Conservation (phyloP, 2,329 filamentous ascomycete genomes). For the Madurella fahalii region DNA sequence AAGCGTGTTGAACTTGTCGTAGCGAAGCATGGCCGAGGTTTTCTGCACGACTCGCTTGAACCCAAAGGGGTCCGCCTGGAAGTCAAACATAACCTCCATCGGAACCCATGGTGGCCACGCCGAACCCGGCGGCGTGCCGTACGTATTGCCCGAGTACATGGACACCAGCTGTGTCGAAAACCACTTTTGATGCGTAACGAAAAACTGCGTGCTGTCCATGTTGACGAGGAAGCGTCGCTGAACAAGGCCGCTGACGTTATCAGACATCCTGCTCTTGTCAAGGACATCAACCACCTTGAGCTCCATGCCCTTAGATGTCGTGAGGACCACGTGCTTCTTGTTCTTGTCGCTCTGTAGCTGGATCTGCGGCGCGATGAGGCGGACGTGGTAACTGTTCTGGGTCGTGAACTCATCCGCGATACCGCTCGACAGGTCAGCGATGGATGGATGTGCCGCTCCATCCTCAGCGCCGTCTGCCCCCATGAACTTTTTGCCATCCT, state of each 20-base stretch:
- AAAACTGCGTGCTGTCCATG: conserved; percentile 98
- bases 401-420: conserved; percentile 85
- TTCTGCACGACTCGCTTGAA: conserved; percentile 96
- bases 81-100: conserved; percentile 98
- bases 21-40: conserved; percentile 88
- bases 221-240: conserved; percentile 90
- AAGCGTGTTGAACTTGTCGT: conserved; percentile 97
- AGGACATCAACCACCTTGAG: conserved; percentile 96
- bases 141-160: conserved; percentile 90
- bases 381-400: conserved; percentile 90
- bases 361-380: conserved; percentile 94
- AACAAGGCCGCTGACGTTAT: conserved; percentile 90
- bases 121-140: conserved; percentile 78
- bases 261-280: conserved; percentile 89
- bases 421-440: conserved; percentile 64
- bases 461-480: conserved; percentile 58
- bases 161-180: conserved; percentile 80
- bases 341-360: conserved; percentile 99
- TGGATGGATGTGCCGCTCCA: conserved; percentile 34
- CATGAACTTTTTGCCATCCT: conserved; percentile 79
- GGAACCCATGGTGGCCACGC: conserved; percentile 98
- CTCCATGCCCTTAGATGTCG: conserved; percentile 96
- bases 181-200: conserved; percentile 90
- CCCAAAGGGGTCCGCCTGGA: conserved; percentile 88
- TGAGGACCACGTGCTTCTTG: conserved; percentile 90